Percentiles rank a stretch among this genome's conserved stretches.
Conservation (phyloP, 139 green algal genomes). For the Zygnema circumcarinatum region DNA sequence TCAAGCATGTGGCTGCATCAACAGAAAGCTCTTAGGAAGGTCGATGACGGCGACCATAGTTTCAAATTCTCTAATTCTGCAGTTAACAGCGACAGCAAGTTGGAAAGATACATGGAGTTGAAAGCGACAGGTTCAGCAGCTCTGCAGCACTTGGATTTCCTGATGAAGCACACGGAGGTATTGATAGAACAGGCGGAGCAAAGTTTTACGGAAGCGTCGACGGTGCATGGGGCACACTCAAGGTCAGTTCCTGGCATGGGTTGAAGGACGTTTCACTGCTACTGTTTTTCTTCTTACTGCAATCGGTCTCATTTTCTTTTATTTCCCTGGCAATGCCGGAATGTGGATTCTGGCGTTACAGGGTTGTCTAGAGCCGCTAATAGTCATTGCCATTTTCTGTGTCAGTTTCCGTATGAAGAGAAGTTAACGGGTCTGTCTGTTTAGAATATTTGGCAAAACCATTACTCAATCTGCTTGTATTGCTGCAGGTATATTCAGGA, state of each 20-base stretch:
- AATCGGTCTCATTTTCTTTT: not conserved
- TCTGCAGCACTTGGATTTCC: not conserved
- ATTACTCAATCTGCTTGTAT: too few species aligned
- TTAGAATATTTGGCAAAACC: too few species aligned
- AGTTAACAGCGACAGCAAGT: not conserved
- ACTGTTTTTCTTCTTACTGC: not conserved
- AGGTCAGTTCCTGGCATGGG: too few species aligned
- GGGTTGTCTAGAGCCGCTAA: too few species aligned
- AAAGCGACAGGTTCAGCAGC: not conserved
- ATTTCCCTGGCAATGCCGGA: too few species aligned
- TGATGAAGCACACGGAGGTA: not conserved
- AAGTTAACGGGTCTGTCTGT: too few species aligned
- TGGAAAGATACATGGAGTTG: not conserved
- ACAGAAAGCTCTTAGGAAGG: too few species aligned
- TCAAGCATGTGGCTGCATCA: too few species aligned
- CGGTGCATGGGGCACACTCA: not conserved
- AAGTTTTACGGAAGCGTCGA: not conserved
- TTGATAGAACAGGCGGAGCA: not conserved
- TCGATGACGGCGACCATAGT: not conserved
- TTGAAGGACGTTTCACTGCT: not conserved
- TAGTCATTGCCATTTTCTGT: too few species aligned
- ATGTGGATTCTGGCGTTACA: too few species aligned
- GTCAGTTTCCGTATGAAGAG: too few species aligned
- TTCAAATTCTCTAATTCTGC: not conserved
- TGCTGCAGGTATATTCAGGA: not conserved